A percentile compares a stretch with the other conserved stretches of the same genome.
phyloP scores from a whole-genome alignment of 1,284 basidiomycete genomes.

The Leccinum solheimii region DNA sequence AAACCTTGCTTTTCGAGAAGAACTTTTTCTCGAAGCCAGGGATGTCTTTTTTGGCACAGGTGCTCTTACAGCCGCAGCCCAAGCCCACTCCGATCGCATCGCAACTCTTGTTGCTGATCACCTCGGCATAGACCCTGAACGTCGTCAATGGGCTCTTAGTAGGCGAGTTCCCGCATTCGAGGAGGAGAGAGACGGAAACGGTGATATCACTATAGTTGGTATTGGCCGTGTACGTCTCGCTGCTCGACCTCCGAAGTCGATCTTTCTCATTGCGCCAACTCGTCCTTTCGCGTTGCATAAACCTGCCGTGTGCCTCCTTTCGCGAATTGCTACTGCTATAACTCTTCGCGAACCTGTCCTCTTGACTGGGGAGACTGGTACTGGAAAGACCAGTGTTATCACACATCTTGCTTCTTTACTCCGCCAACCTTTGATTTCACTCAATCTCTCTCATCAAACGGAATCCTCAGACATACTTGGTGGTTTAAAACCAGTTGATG shows the following conservation, averaged over 20 bases:
- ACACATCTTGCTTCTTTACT: conserved; percentile 87
- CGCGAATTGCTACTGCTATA: conserved; percentile 79
- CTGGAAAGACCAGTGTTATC: conserved; percentile 94
- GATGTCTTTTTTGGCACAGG: conserved; percentile 91
- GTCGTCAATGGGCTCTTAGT: conserved; percentile 54
- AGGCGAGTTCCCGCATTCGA: conserved; percentile 70
- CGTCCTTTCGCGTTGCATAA: conserved; percentile 90
- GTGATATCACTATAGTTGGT: conserved; percentile 51
- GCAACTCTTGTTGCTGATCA: conserved; percentile 58
- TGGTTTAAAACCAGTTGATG: conserved; percentile 94
- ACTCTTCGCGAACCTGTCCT: conserved; percentile 83
- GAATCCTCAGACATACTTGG: conserved; percentile 95
- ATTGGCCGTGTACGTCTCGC: conserved; percentile 58
- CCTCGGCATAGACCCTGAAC: conserved; percentile 66
- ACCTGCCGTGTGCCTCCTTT: conserved; percentile 80
- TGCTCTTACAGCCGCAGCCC: conserved; percentile 53
- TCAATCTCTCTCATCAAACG: conserved; percentile 97
- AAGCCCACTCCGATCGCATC: conserved; percentile 50
- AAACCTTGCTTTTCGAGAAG: conserved; percentile 84
- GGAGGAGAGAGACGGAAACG: conserved; percentile 66
- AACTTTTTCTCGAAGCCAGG: conserved; percentile 86
- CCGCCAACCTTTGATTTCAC: conserved; percentile 75
- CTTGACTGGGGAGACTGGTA: conserved; percentile 97
- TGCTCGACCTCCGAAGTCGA: conserved; percentile 43
- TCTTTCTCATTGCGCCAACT: conserved; percentile 35